Base-by-base conservation (phyloP, 1,284 basidiomycete genomes). In the Pterulicium gracile region DNA sequence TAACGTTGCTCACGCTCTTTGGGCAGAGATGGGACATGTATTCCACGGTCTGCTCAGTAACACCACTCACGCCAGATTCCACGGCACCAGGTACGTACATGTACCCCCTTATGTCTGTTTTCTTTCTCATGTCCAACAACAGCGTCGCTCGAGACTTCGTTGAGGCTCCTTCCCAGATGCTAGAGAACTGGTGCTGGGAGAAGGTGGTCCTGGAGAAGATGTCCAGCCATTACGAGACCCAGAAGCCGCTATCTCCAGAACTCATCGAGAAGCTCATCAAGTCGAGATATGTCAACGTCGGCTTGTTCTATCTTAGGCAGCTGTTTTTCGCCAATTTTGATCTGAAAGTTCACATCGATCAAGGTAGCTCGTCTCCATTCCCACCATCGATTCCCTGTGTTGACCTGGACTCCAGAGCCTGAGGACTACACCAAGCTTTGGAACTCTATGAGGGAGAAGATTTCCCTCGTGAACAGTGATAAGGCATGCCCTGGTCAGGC, bases 181-280 rank as follows among this genome's bases (percentile, higher is more conserved):
- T 92, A 50, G 90, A 93, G 64, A 89, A 92, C 58, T 93, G 88
- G 89, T 79, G 41, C 89, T 84, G 81, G 85, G 19, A 88, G 56
- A 81, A 79, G 1, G 70, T 76, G 49, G 84, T 88, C 4, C 69
- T 91, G 4, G 69, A 77, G 52, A 67, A 72, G 52, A 85, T 91
- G 75, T 88, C 82, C 1, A 81, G 77, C 53, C 88, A 91, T 58
- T 87, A 80, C 57, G 64, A 87, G 62, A 85, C 78, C 2, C 72
- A 84, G 55, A 68, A 84, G 56, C 74, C 80, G 0, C 66, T 92
- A n/a, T 77, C 81, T 3, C 61, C 75, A 2, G 83, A 85, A n/a
- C 64, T 88, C 40, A 88, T 92, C 51, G 67, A 77, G 36, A 88
- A 85, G 63, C 73, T 91, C 48, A 74, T 91, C 55, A 76, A 84